Conservation (phyloP, 805 yeast genomes). For the Osmozyma mogii region DNA sequence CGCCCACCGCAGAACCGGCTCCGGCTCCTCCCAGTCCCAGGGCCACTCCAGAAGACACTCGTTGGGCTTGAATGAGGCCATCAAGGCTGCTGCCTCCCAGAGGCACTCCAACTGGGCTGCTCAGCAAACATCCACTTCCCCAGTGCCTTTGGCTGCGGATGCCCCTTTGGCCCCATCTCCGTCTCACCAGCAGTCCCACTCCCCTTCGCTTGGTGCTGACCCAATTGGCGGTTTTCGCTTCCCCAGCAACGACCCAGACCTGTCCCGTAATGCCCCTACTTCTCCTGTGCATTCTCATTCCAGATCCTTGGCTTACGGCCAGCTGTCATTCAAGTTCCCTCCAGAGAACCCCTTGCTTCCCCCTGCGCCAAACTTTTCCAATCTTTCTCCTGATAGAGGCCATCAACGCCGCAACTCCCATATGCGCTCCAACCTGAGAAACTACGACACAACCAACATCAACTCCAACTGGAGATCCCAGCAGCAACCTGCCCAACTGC, state of each 20-base stretch:
- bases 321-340: constrained; percentile 56
- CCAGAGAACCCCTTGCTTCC: constrained; percentile 32
- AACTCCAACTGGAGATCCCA: constrained; percentile 63
- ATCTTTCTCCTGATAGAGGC: constrained; percentile 31
- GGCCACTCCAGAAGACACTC: constrained; percentile 93
- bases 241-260: constrained; percentile 39
- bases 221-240: constrained; percentile 41
- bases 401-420: constrained; percentile 36
- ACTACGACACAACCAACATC: constrained; percentile 21
- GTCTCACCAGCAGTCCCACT: constrained; percentile 9
- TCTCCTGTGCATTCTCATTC: constrained; percentile 25
- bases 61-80: constrained; percentile 84
- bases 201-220: constrained; percentile 17
- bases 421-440: constrained; percentile 31
- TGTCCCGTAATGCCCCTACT: constrained; percentile 11
- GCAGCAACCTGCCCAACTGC: constrained; percentile 25
- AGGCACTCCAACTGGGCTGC: constrained; percentile 38
- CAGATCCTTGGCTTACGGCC: constrained; percentile 37
- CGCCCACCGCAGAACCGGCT: constrained; percentile 30
- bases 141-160: background rate
- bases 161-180: constrained; percentile 9
- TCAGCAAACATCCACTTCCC: constrained; percentile 11
- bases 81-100: constrained; percentile 92
- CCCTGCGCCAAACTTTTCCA: constrained; percentile 45
- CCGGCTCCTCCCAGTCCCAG: constrained; percentile 20